These are phyloP conservation scores for Penstemon barbatus DNA, from an alignment of 257 asterid species.

Conservation along the genomic window DNA sequence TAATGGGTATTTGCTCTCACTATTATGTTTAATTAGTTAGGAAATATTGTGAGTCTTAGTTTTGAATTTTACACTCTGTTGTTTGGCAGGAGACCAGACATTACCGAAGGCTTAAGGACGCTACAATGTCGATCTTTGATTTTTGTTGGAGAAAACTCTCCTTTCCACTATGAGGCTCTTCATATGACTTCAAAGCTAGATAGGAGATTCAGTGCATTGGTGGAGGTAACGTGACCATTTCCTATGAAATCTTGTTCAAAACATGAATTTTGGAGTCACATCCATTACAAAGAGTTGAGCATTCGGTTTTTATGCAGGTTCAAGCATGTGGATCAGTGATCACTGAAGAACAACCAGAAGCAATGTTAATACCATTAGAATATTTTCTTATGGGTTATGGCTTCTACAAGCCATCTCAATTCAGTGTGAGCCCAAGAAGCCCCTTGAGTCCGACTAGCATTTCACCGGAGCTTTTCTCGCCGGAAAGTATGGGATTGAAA, in stretches of 20 bases:
- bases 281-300: too few relatives aligned
- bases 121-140: conserved; percentile 75
- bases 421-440: conserved; percentile 75
- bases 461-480: conserved; percentile 83
- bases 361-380: conserved; percentile 82
- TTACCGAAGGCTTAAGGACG: conserved; percentile 63
- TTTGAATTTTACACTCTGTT: neutral
- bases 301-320: conserved; percentile 44
- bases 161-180: conserved; percentile 71
- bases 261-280: too few relatives aligned
- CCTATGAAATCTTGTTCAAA: too few relatives aligned
- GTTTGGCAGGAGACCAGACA: conserved; percentile 70
- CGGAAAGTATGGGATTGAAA: conserved; percentile 92
- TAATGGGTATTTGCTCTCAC: conserved; percentile 46
- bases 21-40: too few relatives aligned
- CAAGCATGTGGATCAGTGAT: conserved; percentile 92
- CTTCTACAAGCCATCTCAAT: conserved; percentile 55
- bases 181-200: conserved; percentile 74
- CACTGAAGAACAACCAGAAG: conserved; percentile 95
- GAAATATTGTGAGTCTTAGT: too few relatives aligned
- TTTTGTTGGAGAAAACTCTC: conserved; percentile 84
- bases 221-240: conserved; percentile 55
- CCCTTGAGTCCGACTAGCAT: conserved; percentile 82
- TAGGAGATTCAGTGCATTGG: conserved; percentile 80
- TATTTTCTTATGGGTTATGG: conserved; percentile 83